These are phyloP conservation scores for Tricholoma saponaceum DNA, from an alignment of 768 basidiomycete genomes.

Conservation along the genomic window DNA sequence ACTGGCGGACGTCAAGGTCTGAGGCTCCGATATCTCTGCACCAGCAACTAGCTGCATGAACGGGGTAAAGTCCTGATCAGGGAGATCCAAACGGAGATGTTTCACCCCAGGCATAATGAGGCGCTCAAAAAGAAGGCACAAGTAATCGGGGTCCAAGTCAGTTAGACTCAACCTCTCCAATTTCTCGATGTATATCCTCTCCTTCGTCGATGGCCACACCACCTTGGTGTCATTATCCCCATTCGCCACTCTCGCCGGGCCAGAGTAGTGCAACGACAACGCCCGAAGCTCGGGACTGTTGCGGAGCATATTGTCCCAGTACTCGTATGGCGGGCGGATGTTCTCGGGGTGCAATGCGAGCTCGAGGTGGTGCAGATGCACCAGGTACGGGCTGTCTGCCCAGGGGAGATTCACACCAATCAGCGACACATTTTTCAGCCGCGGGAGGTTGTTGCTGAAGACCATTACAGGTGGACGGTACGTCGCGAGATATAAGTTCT, in stretches of 20 bases:
- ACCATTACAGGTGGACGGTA: slow-evolving; percentile 54
- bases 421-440: slow-evolving; percentile 50
- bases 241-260: slow-evolving; percentile 34
- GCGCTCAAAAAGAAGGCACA: slow-evolving; percentile 41
- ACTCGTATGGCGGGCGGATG: slow-evolving; percentile 50
- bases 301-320: slow-evolving; percentile 53
- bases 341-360: slow-evolving; percentile 57
- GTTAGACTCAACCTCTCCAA: slow-evolving; percentile 46
- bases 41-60: slow-evolving; percentile 38
- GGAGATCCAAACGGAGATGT: slow-evolving; percentile 45
- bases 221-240: slow-evolving; percentile 26
- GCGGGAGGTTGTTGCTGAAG: slow-evolving; percentile 49
- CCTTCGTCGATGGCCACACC: slow-evolving; percentile 29
- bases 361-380: slow-evolving; percentile 46
- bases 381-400: slow-evolving; percentile 46
- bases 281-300: slow-evolving; percentile 42
- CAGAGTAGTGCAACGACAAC: slow-evolving; percentile 56
- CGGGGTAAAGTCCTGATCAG: slow-evolving; percentile 50
- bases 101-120: slow-evolving; percentile 42
- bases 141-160: slow-evolving; percentile 54
- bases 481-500: slow-evolving; percentile 53
- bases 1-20: neutral
- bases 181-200: slow-evolving; percentile 30
- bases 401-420: slow-evolving; percentile 67
- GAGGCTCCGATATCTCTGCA: neutral